These are phyloP conservation scores for Microbotryum lychnidis-dioicae DNA, from an alignment of 1,284 basidiomycete species.

Conservation along the genomic window DNA sequence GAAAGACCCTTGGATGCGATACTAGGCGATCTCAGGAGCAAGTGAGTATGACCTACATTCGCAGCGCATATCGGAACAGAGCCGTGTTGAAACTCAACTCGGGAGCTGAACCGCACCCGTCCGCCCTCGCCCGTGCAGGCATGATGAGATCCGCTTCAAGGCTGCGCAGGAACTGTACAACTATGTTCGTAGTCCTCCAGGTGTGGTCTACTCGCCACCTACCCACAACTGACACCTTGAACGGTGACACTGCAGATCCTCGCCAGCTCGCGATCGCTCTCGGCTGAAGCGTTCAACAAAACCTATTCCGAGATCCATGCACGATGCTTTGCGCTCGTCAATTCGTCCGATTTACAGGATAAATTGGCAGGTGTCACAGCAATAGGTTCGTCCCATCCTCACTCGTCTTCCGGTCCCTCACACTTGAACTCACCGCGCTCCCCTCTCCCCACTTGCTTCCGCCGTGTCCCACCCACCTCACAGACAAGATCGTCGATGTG, in stretches of 20 bases:
- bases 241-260: constrained; percentile 13
- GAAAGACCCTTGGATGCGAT: constrained; percentile 25
- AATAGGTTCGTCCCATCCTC: constrained; percentile 25
- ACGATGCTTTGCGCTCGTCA: constrained; percentile 32
- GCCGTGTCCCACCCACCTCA: no score
- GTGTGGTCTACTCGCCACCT: not conserved
- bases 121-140: not conserved
- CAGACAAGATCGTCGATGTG: constrained; percentile 33
- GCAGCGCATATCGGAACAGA: not conserved
- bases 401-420: not conserved
- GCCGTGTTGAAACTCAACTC: not conserved
- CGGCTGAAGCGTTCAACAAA: constrained; percentile 32
- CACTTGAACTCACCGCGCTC: not conserved
- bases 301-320: constrained; percentile 29
- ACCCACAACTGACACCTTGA: not conserved
- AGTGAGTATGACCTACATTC: not conserved
- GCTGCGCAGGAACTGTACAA: constrained; percentile 25
- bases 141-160: constrained; percentile 21
- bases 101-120: not conserved
- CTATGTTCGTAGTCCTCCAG: constrained; percentile 1
- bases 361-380: constrained; percentile 36
- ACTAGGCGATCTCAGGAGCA: constrained; percentile 20
- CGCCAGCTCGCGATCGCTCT: constrained; percentile 26
- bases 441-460: not conserved
- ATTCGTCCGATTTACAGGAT: constrained; percentile 34